Conservation (phyloP, 202 grass and related monocot species). For the Digitaria exilis region DNA sequence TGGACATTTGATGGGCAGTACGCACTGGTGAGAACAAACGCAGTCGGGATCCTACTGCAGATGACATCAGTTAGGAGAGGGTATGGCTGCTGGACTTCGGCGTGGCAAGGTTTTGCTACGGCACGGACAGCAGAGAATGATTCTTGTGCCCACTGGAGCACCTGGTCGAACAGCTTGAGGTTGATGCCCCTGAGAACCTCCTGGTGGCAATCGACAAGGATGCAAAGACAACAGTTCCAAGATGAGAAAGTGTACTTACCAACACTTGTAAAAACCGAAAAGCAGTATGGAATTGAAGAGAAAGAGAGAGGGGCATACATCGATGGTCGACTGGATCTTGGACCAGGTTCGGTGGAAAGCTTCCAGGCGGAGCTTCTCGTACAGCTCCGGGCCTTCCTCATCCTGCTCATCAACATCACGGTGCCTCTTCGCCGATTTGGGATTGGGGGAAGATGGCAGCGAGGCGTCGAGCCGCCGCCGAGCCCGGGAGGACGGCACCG, state of each 20-base stretch:
- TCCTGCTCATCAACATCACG: conserved; percentile 5
- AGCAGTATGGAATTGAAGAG: background rate
- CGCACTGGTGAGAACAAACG: conserved; percentile 81
- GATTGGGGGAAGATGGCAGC: conserved; percentile 40
- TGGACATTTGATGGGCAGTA: background rate
- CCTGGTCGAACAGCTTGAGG: conserved; percentile 77
- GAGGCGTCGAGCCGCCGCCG: conserved; percentile 51
- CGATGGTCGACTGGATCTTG: conserved; percentile 74
- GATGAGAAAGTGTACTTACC: conserved; percentile 11
- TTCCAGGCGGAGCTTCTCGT: conserved; percentile 64
- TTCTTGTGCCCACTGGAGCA: conserved; percentile 72
- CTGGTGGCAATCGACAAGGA: conserved; percentile 26
- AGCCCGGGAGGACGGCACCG: conserved; percentile 23
- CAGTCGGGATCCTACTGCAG: conserved; percentile 69
- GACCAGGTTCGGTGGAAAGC: conserved; percentile 76
- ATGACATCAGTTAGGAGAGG: conserved; percentile 65
- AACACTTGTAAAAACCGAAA: background rate
- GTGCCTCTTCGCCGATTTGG: conserved; percentile 51
- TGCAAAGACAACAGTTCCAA: background rate
- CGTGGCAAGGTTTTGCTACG: background rate
- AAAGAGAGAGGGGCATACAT: conserved; percentile 40
- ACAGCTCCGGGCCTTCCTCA: background rate
- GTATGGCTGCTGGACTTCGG: conserved; percentile 65
- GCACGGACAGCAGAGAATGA: conserved; percentile 53
- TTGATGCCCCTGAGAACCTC: conserved; percentile 75